Evolutionary conservation across 306 rosid species (phyloP), one percentile per base, ranked within the genome.

Genomic region (Malus domestica): DNA sequence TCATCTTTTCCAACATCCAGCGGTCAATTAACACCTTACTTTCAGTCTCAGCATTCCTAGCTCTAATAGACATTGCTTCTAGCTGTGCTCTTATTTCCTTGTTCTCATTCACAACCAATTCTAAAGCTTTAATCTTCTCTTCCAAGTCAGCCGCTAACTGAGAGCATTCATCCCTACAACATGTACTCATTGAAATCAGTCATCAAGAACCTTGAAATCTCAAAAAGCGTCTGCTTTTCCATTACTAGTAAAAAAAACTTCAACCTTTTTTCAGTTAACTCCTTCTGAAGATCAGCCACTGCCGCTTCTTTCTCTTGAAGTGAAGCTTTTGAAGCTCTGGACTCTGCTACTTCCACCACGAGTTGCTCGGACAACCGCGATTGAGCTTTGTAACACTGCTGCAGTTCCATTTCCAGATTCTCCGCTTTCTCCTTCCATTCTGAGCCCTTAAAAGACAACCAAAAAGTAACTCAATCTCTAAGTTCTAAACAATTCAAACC

Each of bases 351-450:
- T 85, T 96, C 99, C 68, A 87, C 96, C 73, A 96, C 97, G 71
- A 96, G 98, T 72, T 96, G 99, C 93, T 90, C 96, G 0, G 99
- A 90, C 35, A 92, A 45, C 33, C 96, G 92, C 27, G 99, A 92
- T 72, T 96, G 99, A 68, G 98, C 97, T 86, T 90, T 96, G 81
- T 96, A 92, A 83, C 93, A 89, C 73, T 96, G 99, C 82, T 92
- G 98, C 81, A 96, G 99, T 77, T 96, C 99, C 80, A 85, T 63
- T 76, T 92, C 90, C 78, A 90, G 81, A 67, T 76, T 92, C 72
- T 92, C 99, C 0, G 91, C 92, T 79, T 92, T 96, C 88, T 92
- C 98, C 76, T 96, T 89, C 99, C 99, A 96, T 79, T 96, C 98
- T 62, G 93, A 96, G 22, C 99, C 95, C 99, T 92, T 72, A 61